Percentiles rank a stretch among this genome's conserved stretches.
Evolutionary conservation across 768 basidiomycete genomes (phyloP).

Genomic region (Coprinopsis marcescibilis): DNA sequence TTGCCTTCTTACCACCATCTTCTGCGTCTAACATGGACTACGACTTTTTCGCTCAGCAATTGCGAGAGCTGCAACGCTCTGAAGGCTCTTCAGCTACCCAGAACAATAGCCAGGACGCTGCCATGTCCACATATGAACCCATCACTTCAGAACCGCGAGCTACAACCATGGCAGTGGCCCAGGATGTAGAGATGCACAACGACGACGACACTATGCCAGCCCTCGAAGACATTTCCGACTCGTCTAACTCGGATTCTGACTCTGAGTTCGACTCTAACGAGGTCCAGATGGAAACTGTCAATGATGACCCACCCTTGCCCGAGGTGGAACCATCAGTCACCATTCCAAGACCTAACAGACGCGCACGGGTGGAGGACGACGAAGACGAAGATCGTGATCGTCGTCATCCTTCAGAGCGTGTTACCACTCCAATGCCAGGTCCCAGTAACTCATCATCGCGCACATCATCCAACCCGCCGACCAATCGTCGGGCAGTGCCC

Average conservation of each 20-base stretch:
- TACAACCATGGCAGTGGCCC: not conserved
- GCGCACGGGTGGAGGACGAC: constrained; percentile 57
- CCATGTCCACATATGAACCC: not conserved
- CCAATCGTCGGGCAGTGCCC: constrained; percentile 15
- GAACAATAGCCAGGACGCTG: not conserved
- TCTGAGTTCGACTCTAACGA: constrained; percentile 22
- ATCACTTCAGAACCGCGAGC: not conserved
- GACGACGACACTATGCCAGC: constrained; percentile 38
- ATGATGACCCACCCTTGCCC: constrained; percentile 12
- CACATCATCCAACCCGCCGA: constrained; percentile 5
- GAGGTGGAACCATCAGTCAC: constrained; percentile 7
- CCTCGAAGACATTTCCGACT: constrained; percentile 30
- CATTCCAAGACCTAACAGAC: constrained; percentile 27
- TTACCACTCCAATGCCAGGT: constrained; percentile 19
- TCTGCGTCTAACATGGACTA: not conserved
- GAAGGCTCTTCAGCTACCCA: not conserved
- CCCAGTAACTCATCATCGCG: constrained; percentile 2
- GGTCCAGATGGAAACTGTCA: constrained; percentile 26
- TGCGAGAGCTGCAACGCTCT: not conserved
- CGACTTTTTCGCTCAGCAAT: not conserved
- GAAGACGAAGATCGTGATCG: constrained; percentile 55
- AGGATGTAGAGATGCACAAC: constrained; percentile 20
- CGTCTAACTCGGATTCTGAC: constrained; percentile 29
- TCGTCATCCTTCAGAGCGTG: constrained; percentile 60
- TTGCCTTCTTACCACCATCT: constrained; percentile 10